Percentiles rank a stretch among this genome's conserved stretches.
phyloP scores from a whole-genome alignment of 139 green algal genomes.

The Coccomyxa sp. region DNA sequence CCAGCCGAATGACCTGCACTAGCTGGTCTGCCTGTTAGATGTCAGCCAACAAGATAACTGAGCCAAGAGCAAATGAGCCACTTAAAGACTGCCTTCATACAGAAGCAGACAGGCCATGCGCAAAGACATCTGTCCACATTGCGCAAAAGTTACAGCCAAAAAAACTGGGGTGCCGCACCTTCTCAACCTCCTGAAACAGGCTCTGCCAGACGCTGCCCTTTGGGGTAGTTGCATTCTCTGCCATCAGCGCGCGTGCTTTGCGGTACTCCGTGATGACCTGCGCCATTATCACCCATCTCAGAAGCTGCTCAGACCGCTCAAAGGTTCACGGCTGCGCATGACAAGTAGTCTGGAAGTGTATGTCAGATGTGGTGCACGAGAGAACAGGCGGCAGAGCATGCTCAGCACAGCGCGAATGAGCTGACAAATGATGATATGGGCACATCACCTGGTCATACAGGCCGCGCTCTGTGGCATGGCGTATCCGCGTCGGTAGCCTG shows the following conservation, averaged over 20 bases:
- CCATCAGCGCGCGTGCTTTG: slow-evolving; percentile 30
- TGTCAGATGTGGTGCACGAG: neutral
- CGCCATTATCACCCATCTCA: neutral
- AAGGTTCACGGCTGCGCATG: too few relatives aligned
- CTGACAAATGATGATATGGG: neutral
- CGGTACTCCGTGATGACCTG: slow-evolving; percentile 39
- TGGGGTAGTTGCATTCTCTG: neutral
- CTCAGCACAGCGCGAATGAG: neutral
- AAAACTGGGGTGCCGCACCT: slow-evolving; percentile 14
- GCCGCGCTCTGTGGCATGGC: slow-evolving; percentile 25
- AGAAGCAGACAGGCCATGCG: too few relatives aligned
- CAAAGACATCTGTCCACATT: too few relatives aligned
- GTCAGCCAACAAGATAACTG: too few relatives aligned
- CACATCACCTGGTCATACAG: slow-evolving; percentile 44
- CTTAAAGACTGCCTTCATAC: too few relatives aligned
- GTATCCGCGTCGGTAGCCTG: slow-evolving; percentile 45
- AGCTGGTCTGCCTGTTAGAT: too few relatives aligned
- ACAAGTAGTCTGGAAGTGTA: too few relatives aligned
- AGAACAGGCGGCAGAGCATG: neutral
- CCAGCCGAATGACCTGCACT: too few relatives aligned
- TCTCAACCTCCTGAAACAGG: slow-evolving; percentile 37
- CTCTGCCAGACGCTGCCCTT: slow-evolving; percentile 29
- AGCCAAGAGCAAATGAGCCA: too few relatives aligned
- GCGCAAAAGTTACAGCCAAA: too few relatives aligned
- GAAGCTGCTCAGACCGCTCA: neutral